Percentiles rank a stretch among this genome's conserved stretches.
These are phyloP conservation scores for Infundibulicybe gibba DNA, from an alignment of 768 basidiomycete species.

Conservation along the genomic window DNA sequence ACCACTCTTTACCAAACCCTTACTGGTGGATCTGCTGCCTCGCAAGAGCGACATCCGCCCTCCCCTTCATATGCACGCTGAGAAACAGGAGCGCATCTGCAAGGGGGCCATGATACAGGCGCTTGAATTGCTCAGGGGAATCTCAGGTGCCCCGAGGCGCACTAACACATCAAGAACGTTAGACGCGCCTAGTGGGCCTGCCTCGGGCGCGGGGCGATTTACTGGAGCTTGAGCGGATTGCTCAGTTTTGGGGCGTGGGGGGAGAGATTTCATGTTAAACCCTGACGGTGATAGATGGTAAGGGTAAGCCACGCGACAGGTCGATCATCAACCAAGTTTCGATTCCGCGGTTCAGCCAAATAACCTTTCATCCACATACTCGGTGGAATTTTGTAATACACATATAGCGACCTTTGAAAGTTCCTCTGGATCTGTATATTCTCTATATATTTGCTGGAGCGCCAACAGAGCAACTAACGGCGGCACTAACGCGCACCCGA, in stretches of 20 bases:
- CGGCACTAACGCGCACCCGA: no score
- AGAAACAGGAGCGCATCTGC: constrained; percentile 10
- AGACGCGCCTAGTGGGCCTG: background rate
- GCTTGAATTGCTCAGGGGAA: constrained; percentile 11
- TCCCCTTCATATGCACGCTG: constrained; percentile 13
- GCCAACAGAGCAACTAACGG: no score
- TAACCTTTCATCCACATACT: no score
- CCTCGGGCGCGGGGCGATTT: background rate
- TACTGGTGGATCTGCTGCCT: constrained; percentile 10
- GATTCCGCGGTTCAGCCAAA: no score
- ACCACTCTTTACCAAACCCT: background rate
- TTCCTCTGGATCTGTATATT: no score
- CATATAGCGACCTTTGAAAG: no score
- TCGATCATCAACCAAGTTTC: no score
- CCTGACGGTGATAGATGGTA: background rate
- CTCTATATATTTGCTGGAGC: no score
- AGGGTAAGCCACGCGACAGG: no score
- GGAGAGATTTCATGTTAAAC: constrained; percentile 7
- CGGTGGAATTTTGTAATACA: no score
- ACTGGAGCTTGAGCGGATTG: background rate
- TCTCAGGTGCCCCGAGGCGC: constrained; percentile 10
- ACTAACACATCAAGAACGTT: constrained; percentile 5
- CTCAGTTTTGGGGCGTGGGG: constrained; percentile 4
- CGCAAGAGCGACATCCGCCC: constrained; percentile 8
- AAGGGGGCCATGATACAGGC: constrained; percentile 12